Conservation (phyloP, 2,329 filamentous ascomycete species). For the Esteya vermicola region DNA sequence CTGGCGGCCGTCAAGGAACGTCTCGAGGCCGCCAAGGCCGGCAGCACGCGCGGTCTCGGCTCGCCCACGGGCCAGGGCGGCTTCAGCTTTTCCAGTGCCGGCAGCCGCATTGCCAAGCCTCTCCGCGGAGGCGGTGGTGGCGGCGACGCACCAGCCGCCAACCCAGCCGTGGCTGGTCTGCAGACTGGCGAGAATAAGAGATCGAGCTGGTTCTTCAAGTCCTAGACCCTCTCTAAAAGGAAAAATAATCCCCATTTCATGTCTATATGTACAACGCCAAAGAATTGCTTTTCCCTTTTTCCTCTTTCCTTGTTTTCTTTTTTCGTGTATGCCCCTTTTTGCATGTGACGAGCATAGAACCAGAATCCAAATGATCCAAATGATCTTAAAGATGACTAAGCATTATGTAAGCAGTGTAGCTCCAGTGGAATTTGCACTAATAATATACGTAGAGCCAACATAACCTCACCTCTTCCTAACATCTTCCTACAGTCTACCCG, state of each 20-base stretch:
- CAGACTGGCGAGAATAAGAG: constrained; percentile 54
- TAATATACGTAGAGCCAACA: too few relatives aligned
- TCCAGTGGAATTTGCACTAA: too few relatives aligned
- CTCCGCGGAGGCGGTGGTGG: constrained; percentile 50
- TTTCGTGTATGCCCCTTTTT: constrained; percentile 5
- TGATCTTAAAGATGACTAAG: too few relatives aligned
- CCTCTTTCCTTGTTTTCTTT: not conserved
- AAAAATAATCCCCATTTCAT: too few relatives aligned
- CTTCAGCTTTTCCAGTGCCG: constrained; percentile 55
- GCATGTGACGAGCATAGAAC: constrained; percentile 1
- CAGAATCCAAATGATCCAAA: too few relatives aligned
- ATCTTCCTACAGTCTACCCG: too few relatives aligned
- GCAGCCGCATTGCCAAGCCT: constrained; percentile 56
- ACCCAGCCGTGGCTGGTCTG: constrained; percentile 42
- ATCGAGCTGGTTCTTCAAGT: constrained; percentile 31
- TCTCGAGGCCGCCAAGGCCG: constrained; percentile 85
- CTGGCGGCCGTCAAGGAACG: constrained; percentile 95
- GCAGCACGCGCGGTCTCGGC: constrained; percentile 72
- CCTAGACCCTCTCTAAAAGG: too few relatives aligned
- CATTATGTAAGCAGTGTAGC: too few relatives aligned
- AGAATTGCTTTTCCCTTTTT: too few relatives aligned
- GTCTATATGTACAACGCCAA: too few relatives aligned
- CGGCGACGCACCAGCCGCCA: constrained; percentile 27
- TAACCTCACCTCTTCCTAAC: too few relatives aligned
- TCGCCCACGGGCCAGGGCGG: constrained; percentile 44